Evolutionary conservation across 163 green algal species (phyloP).

Genomic region (Scenedesmus sp.): DNA sequence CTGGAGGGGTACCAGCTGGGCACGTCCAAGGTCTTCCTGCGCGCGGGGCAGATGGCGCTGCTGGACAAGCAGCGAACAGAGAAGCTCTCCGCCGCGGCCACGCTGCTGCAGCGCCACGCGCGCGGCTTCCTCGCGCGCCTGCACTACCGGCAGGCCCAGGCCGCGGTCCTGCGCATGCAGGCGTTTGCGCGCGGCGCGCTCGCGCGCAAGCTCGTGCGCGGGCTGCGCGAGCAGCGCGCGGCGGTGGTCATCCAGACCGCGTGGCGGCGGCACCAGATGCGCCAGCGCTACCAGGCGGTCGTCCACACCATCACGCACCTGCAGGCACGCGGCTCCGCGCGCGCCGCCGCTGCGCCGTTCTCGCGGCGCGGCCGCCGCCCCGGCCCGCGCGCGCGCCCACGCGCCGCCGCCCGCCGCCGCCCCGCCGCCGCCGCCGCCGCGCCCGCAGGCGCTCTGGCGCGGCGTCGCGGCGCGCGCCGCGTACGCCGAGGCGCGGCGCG

Average conservation of each 20-base stretch:
- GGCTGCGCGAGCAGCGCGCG: constrained; percentile 63
- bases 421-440: constrained; percentile 48
- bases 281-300: constrained; percentile 60
- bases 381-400: too few relatives aligned
- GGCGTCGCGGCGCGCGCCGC: constrained; percentile 45
- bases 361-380: constrained; percentile 55
- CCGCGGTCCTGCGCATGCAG: constrained; percentile 71
- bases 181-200: constrained; percentile 65
- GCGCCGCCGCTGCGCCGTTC: neutral
- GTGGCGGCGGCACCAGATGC: constrained; percentile 72
- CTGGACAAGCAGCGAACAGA: constrained; percentile 94
- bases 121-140: constrained; percentile 72
- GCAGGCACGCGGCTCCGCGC: constrained; percentile 38
- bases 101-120: constrained; percentile 83
- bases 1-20: constrained; percentile 83
- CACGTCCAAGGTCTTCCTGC: constrained; percentile 95
- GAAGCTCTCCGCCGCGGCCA: constrained; percentile 82
- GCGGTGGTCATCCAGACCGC: constrained; percentile 77
- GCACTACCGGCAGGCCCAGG: constrained; percentile 53
- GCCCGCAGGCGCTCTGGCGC: constrained; percentile 53
- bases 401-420: constrained; percentile 70
- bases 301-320: constrained; percentile 56
- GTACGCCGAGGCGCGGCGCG: constrained; percentile 40
- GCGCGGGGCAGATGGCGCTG: constrained; percentile 93
- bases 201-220: constrained; percentile 63